A percentile compares a stretch with the other conserved stretches of the same genome.
These are phyloP conservation scores for Rhodosporidiobolus odoratus DNA, from an alignment of 768 basidiomycete species.

Conservation along the genomic window DNA sequence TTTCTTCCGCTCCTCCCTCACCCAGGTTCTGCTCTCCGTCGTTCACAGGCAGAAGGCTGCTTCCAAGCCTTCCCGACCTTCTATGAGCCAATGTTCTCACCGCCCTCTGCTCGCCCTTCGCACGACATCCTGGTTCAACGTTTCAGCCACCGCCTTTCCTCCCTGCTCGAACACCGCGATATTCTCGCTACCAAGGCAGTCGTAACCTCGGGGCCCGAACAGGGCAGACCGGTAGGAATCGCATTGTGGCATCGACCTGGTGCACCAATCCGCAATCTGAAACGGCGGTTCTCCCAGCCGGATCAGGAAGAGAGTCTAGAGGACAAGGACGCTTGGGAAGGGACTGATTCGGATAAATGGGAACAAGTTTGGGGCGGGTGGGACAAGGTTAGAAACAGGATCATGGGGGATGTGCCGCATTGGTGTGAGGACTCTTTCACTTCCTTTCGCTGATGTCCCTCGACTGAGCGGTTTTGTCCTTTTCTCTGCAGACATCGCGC, in stretches of 20 bases:
- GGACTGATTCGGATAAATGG: conserved; percentile 9
- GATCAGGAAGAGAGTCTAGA: conserved; percentile 6
- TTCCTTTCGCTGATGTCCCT: neutral
- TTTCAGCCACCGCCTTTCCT: conserved; percentile 1
- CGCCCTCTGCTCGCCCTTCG: neutral
- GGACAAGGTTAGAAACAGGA: conserved; percentile 1
- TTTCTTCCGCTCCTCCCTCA: neutral
- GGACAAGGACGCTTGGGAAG: conserved; percentile 6
- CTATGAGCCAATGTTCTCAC: neutral
- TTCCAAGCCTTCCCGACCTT: conserved; percentile 14
- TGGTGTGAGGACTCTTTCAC: conserved; percentile 15
- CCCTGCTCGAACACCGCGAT: neutral
- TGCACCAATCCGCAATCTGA: conserved; percentile 6
- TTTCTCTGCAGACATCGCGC: conserved; percentile 11
- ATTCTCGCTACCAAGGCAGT: conserved; percentile 21
- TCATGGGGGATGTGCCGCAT: conserved; percentile 16
- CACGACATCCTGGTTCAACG: conserved; percentile 23
- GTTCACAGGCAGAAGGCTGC: conserved; percentile 16
- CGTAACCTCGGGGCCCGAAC: neutral
- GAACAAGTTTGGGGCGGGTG: conserved; percentile 23
- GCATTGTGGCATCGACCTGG: conserved; percentile 17
- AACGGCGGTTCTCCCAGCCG: conserved; percentile 3
- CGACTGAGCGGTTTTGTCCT: neutral
- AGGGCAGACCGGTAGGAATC: conserved; percentile 11
- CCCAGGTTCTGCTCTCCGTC: neutral